Percentiles rank a stretch among this genome's conserved stretches.
phyloP scores from a whole-genome alignment of 257 asterid species.

The Phtheirospermum japonicum region DNA sequence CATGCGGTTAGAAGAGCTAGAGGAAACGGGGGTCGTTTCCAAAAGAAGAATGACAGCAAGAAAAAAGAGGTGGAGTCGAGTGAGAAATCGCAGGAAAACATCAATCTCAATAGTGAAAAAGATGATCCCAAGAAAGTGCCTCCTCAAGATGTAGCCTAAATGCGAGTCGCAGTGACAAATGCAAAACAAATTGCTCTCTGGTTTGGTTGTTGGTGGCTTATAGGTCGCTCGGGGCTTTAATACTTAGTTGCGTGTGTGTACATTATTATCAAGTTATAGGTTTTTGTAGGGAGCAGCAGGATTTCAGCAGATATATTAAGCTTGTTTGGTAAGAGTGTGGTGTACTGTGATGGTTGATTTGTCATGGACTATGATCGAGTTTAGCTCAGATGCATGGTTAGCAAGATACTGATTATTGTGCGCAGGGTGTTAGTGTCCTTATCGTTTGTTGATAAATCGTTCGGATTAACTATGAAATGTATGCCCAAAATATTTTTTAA shows the following conservation, averaged over 20 bases:
- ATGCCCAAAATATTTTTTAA: no score
- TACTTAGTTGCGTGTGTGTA: conserved; percentile 34
- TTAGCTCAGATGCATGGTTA: no score
- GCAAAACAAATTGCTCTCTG: no score
- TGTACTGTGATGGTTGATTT: conserved; percentile 21
- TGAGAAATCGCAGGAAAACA: conserved; percentile 37
- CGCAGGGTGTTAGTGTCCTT: no score
- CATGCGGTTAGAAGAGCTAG: conserved; percentile 89
- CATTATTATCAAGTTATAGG: conserved; percentile 42
- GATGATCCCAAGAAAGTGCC: conserved; percentile 35
- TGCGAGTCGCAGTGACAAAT: background rate
- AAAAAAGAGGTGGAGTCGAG: conserved; percentile 46
- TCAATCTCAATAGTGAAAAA: conserved; percentile 44
- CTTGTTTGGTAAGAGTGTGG: background rate
- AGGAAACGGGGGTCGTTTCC: conserved; percentile 91
- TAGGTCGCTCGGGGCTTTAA: conserved; percentile 28
- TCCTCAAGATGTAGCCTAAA: conserved; percentile 36
- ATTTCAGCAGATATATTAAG: conserved; percentile 23
- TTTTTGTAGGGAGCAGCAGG: conserved; percentile 41
- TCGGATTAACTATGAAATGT: no score
- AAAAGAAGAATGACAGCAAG: conserved; percentile 58
- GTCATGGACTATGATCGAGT: no score
- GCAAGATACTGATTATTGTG: no score
- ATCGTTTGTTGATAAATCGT: no score
- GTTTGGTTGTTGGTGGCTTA: conserved; percentile 6